Base-by-base conservation (phyloP, 305 asterid species). In the Fraxinus velutina region DNA sequence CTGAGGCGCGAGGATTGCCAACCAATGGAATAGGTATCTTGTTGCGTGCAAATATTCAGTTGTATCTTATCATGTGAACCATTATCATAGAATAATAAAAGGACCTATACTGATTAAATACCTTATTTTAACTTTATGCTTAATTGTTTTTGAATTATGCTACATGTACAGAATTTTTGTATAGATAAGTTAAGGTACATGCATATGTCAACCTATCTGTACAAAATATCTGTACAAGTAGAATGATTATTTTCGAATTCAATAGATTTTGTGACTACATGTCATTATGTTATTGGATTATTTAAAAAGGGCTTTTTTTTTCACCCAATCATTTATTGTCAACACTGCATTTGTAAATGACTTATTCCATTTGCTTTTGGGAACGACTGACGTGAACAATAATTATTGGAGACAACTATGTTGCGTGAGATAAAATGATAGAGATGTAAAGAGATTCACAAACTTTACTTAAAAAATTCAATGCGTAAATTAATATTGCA, bases 61-160 rank as follows among this genome's bases (percentile, higher is more conserved):
- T 52, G 81, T 79, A 62, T 73, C 22, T 32, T 32, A 6, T 71
- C 6, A 24, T 47, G 42, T 47, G 29, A 32, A 29, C 33, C 64
- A 60, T 52, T 75, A 60, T 62, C 27, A 68, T 32, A 70, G 55
- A 83, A 78, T 80, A 83, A 86, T 80, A 36, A 64, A 55, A 44
- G 52, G 13, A 30, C 5, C 19, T 64, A 22, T 10, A 64, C 39
- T 12, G 22, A 68, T 68, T 27, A 27, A 68, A 12, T 27, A 13
- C 32, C 19, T 27, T 13, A 30, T 13, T 68, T 68, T 27, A 0
- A 34, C 19, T 29, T 68, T 68, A 29, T 10, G 19, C 74, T 42
- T 42, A 42, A 42, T 10, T 42, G n/a, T 42, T 42, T 42, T 42
- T 0, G 13, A 42, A 42, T 42, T 42, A 0, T 10, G 52, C n/a